Base-by-base conservation (phyloP, 805 yeast species). In the Starmerella floris region DNA sequence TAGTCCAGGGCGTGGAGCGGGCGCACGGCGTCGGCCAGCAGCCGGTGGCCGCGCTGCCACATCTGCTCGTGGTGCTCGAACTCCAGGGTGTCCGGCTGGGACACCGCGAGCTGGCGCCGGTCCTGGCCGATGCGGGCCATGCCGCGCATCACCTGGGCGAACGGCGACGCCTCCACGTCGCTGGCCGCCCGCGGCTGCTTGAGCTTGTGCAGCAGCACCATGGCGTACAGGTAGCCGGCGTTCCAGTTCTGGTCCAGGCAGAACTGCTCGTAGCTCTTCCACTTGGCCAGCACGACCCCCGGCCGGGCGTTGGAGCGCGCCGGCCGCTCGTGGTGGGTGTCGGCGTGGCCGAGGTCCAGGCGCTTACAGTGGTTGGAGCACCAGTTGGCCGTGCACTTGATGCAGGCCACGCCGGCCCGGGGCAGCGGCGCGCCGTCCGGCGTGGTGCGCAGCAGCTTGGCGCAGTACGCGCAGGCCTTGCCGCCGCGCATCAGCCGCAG, bases 111-210 rank as follows among this genome's bases (percentile, higher is more conserved):
- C 51, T 73, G 74, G 47, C 91, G 68, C 3, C 69, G 58, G 35
- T 72, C 78, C 61, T 82, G 88, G 15, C 83, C 67, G 15, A 83
- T 75, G 39, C 70, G 66, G 3, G 88, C 87, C 70, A 82, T 70
- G 1, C 81, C 70, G 22, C 61, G 61, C 53, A 80, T 71, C 52
- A 75, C 74, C n/a, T 60, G 55, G 2, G 57, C 48, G 15, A 42
- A 42, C 3, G 42, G 28, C 8, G 37, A 26, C 26, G 45, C 48
- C 5, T 31, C 22, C 6, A 31, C 15, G 5, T 13, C 22, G 15
- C 22, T 11, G 8, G 17, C 17, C 4, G 28, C 6, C 27, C n/a
- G 13, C n/a, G 39, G 9, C 25, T 39, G 37, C 47, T 49, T 45
- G 35, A 58, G 40, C 22, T 39, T 39, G 31, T 64, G 62, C 9